Conservation (phyloP, 768 basidiomycete genomes). For the Leccinum olivaceopallidum region DNA sequence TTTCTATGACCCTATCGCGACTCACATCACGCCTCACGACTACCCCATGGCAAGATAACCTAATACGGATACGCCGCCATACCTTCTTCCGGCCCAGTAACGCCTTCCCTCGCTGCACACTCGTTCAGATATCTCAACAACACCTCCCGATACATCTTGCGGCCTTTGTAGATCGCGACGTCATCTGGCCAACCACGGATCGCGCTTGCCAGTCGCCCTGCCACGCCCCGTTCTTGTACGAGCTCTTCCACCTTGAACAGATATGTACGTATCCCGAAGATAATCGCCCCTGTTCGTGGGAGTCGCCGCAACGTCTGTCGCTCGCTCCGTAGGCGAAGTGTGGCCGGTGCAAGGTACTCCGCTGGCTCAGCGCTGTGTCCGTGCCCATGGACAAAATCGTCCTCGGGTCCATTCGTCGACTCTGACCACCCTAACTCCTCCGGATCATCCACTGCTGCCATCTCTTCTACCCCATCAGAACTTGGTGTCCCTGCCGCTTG, state of each 20-base stretch:
- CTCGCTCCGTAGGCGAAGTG: constrained; percentile 59
- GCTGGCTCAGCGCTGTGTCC: constrained; percentile 24
- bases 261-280: constrained; percentile 73
- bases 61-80: constrained; percentile 20
- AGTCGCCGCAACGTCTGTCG: constrained; percentile 68
- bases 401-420: constrained; percentile 57
- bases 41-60: constrained; percentile 9
- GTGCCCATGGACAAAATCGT: constrained; percentile 37
- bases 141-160: constrained; percentile 25
- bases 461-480: constrained; percentile 9
- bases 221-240: constrained; percentile 53
- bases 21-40: constrained; percentile 4
- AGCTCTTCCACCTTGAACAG: constrained; percentile 54
- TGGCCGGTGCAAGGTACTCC: constrained; percentile 35
- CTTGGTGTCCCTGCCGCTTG: background rate
- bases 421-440: constrained; percentile 68
- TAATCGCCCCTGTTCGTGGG: constrained; percentile 59
- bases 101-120: constrained; percentile 16
- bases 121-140: constrained; percentile 25
- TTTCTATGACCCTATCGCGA: constrained; percentile 5
- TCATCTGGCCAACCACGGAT: constrained; percentile 66
- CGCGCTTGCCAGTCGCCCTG: constrained; percentile 62
- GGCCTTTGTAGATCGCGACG: constrained; percentile 39
- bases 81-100: constrained; percentile 4
- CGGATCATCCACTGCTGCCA: constrained; percentile 40